Evolutionary conservation across 805 yeast genomes (phyloP).

Genomic region (Clavispora phyllophila): DNA sequence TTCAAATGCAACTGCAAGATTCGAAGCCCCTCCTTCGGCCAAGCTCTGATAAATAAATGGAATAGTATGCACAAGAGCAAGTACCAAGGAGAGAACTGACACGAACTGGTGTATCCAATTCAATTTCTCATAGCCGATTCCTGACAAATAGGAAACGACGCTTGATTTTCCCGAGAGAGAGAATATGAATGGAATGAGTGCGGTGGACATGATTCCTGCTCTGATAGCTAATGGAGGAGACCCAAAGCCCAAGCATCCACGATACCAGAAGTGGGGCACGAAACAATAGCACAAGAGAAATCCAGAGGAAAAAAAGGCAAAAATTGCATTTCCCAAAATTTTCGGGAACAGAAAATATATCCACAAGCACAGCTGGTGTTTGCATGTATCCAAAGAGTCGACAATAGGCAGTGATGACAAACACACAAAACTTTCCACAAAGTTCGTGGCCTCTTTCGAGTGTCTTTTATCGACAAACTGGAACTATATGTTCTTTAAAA

Average conservation of each 20-base stretch:
- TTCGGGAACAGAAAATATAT: constrained; percentile 9
- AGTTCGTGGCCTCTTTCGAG: constrained; percentile 15
- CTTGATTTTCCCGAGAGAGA: constrained; percentile 51
- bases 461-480: constrained; percentile 17
- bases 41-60: constrained; percentile 44
- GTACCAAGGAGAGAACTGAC: constrained; percentile 36
- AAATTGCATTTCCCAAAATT: constrained; percentile 35
- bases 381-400: constrained; percentile 33
- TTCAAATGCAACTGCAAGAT: constrained; percentile 13
- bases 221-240: constrained; percentile 55
- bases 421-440: constrained; percentile 21
- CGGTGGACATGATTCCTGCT: constrained; percentile 47
- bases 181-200: constrained; percentile 46
- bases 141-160: constrained; percentile 44
- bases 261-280: constrained; percentile 47
- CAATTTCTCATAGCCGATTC: constrained; percentile 51
- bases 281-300: constrained; percentile 34
- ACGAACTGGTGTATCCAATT: constrained; percentile 48
- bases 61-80: constrained; percentile 45
- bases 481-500: constrained; percentile 30
- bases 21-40: constrained; percentile 45
- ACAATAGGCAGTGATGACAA: constrained; percentile 26
- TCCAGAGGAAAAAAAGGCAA: constrained; percentile 26
- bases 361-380: constrained; percentile 2
- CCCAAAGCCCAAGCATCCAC: constrained; percentile 52